phyloP scores from a whole-genome alignment of 2,329 filamentous ascomycete species.

The Leptographium wingfieldii region DNA sequence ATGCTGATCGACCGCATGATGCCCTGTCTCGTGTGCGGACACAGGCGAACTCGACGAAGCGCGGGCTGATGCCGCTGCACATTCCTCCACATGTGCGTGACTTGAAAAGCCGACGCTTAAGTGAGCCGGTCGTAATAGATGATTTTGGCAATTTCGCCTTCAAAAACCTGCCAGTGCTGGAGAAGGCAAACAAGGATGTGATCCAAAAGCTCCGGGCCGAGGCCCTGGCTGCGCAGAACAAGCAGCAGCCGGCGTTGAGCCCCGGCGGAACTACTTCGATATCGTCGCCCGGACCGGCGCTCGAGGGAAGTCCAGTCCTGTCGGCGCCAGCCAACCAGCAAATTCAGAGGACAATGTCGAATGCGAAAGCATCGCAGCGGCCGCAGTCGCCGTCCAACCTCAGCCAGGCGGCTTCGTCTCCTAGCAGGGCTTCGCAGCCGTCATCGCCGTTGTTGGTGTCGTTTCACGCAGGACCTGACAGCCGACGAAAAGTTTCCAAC shows the following conservation, averaged over 20 bases:
- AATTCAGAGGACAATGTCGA: slow-evolving; percentile 70
- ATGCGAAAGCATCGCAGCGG: slow-evolving; percentile 63
- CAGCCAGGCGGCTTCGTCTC: slow-evolving; percentile 72
- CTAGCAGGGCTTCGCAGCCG: slow-evolving; percentile 65
- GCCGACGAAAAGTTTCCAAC: slow-evolving; percentile 79
- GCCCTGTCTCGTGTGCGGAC: slow-evolving; percentile 80
- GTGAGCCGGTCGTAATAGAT: slow-evolving; percentile 77
- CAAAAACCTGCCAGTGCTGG: slow-evolving; percentile 91
- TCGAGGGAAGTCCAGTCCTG: slow-evolving; percentile 78
- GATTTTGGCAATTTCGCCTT: slow-evolving; percentile 96
- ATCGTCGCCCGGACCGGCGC: slow-evolving; percentile 47
- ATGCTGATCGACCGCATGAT: slow-evolving; percentile 83
- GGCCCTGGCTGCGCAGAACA: slow-evolving; percentile 58
- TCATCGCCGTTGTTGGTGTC: slow-evolving; percentile 92
- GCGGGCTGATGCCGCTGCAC: slow-evolving; percentile 85
- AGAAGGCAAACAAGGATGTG: slow-evolving; percentile 97
- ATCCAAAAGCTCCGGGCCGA: slow-evolving; percentile 92
- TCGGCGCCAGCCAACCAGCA: slow-evolving; percentile 42
- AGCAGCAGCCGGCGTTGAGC: slow-evolving; percentile 29
- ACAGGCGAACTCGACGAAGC: slow-evolving; percentile 78
- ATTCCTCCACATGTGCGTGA: slow-evolving; percentile 96
- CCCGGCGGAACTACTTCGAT: slow-evolving; percentile 26
- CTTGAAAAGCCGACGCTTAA: slow-evolving; percentile 72
- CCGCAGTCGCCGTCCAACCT: slow-evolving; percentile 77
- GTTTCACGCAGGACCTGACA: slow-evolving; percentile 75